phyloP scores from a whole-genome alignment of 2,329 filamentous ascomycete species.

The Incumbomyces lentus region DNA sequence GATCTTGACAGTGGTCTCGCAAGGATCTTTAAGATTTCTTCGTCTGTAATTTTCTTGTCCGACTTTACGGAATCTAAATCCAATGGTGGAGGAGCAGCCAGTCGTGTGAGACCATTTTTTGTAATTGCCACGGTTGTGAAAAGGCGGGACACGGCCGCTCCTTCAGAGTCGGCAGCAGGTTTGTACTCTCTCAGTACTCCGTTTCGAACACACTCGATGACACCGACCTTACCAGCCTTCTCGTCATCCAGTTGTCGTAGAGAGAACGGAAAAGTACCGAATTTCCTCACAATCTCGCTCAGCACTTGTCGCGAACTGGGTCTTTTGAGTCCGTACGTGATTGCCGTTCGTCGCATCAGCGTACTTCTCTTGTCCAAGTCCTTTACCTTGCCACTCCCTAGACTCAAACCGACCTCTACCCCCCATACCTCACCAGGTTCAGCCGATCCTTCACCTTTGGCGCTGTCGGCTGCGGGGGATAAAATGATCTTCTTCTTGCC shows the following conservation, averaged over 20 bases:
- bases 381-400: constrained; percentile 93
- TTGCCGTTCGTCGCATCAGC: constrained; percentile 82
- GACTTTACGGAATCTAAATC: constrained; percentile 78
- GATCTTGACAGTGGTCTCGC: constrained; percentile 67
- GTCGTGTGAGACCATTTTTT: constrained; percentile 88
- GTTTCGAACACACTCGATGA: constrained; percentile 89
- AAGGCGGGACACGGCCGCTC: constrained; percentile 69
- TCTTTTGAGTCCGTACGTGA: constrained; percentile 87
- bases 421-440: constrained; percentile 94
- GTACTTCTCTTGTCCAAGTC: constrained; percentile 76
- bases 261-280: constrained; percentile 95
- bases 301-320: constrained; percentile 85
- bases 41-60: constrained; percentile 95
- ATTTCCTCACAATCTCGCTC: constrained; percentile 93
- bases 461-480: constrained; percentile 64
- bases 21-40: constrained; percentile 89
- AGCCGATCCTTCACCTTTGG: constrained; percentile 80
- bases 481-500: constrained; percentile 97
- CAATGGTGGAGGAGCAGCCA: constrained; percentile 64
- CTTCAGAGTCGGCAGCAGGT: constrained; percentile 87
- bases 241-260: constrained; percentile 94
- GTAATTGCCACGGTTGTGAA: constrained; percentile 91
- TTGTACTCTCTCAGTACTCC: constrained; percentile 94
- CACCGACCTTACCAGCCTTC: constrained; percentile 86
- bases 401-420: constrained; percentile 86